Percentiles rank a stretch among this genome's conserved stretches.
phyloP scores from a whole-genome alignment of 176 grass and related monocot genomes.

The Cenchrus purpureus region DNA sequence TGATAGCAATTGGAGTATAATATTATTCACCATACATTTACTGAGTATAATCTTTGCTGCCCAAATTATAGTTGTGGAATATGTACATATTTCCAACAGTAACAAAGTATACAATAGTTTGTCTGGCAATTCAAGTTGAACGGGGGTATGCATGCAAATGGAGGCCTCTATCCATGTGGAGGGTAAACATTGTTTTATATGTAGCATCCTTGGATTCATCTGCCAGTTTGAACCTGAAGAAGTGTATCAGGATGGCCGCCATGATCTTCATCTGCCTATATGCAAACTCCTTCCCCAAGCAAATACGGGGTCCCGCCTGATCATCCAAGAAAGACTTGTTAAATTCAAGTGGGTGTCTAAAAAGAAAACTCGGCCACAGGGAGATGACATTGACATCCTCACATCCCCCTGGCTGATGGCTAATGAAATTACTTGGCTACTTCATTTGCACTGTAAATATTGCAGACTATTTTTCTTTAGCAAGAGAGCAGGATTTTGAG shows the following conservation, averaged over 20 bases:
- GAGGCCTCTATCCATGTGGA: constrained; percentile 66
- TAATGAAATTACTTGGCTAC: background rate
- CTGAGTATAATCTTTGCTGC: background rate
- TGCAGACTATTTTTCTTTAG: constrained; percentile 16
- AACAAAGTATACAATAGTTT: background rate
- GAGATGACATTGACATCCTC: background rate
- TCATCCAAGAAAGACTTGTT: constrained; percentile 15
- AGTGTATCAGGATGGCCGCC: constrained; percentile 48
- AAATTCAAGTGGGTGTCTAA: constrained; percentile 15
- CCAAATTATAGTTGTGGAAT: background rate
- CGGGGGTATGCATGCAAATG: constrained; percentile 34
- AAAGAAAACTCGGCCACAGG: background rate
- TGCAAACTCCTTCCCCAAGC: constrained; percentile 85
- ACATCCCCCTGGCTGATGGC: background rate
- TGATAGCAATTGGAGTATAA: background rate
- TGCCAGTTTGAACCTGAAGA: constrained; percentile 71
- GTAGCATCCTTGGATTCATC: constrained; percentile 50
- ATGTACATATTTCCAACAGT: constrained; percentile 20
- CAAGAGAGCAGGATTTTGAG: constrained; percentile 6
- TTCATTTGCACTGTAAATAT: background rate
- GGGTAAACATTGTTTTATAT: constrained; percentile 64
- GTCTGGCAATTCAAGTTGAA: constrained; percentile 32
- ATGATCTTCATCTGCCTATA: constrained; percentile 81
- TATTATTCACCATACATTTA: background rate
- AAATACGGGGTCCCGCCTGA: constrained; percentile 65